phyloP scores from a whole-genome alignment of 176 grass and related monocot genomes.

The Triticum monococcum region DNA sequence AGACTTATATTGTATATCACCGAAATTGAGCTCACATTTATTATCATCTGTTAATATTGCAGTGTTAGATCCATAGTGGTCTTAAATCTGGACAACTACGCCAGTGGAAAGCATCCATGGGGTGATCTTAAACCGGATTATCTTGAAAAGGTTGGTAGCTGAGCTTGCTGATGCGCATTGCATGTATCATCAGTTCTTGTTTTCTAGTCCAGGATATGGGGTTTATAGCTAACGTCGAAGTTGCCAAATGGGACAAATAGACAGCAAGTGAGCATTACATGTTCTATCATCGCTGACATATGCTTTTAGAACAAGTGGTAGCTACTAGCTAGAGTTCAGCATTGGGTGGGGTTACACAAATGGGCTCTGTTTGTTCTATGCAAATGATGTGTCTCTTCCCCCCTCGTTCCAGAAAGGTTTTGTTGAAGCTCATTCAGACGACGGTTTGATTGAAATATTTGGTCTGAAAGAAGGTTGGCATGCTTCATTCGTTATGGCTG shows the following conservation, averaged over 20 bases:
- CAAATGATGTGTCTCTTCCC: slow-evolving; percentile 13
- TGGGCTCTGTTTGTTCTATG: not conserved
- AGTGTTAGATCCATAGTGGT: slow-evolving; percentile 87
- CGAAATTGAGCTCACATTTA: not conserved
- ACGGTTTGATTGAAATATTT: slow-evolving; percentile 98
- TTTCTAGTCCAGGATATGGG: slow-evolving; percentile 8
- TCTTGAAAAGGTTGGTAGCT: slow-evolving; percentile 75
- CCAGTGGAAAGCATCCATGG: slow-evolving; percentile 94
- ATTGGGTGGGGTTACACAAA: not conserved
- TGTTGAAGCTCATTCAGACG: slow-evolving; percentile 83
- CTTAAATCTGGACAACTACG: slow-evolving; percentile 86
- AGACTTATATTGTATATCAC: not conserved
- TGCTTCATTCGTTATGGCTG: slow-evolving; percentile 92
- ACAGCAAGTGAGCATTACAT: not conserved
- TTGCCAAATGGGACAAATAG: not conserved
- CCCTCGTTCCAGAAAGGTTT: slow-evolving; percentile 62
- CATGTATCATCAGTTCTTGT: slow-evolving; percentile 19
- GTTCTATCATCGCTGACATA: not conserved
- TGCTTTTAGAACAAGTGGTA: not conserved
- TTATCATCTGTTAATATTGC: slow-evolving; percentile 21
- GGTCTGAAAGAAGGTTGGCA: slow-evolving; percentile 99
- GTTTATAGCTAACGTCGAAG: not conserved
- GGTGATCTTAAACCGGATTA: slow-evolving; percentile 88
- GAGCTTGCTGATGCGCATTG: not conserved
- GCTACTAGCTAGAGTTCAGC: not conserved